phyloP scores from a whole-genome alignment of 768 basidiomycete genomes.

The Lactarius sp. region DNA sequence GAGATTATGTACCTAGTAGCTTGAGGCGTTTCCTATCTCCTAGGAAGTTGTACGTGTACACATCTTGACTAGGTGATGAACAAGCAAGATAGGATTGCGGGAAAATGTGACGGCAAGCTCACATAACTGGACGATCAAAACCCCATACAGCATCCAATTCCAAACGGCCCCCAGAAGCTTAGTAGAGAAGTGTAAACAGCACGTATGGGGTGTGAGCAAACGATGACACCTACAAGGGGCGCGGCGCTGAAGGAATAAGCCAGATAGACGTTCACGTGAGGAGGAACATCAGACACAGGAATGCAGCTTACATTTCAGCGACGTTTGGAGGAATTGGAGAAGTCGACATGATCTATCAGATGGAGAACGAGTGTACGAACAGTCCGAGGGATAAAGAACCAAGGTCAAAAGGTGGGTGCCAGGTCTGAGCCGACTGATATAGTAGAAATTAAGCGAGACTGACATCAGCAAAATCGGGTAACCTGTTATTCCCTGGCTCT shows the following conservation, averaged over 20 bases:
- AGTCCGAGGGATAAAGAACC: too few species aligned
- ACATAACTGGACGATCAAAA: slow-evolving; percentile 12
- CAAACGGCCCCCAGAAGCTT: slow-evolving; percentile 9
- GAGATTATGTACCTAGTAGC: neutral
- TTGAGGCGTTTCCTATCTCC: neutral
- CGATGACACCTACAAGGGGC: neutral
- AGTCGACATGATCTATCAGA: neutral
- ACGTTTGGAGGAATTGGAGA: neutral
- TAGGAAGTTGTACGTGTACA: slow-evolving; percentile 18
- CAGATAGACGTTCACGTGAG: neutral
- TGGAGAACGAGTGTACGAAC: too few species aligned
- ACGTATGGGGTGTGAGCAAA: neutral
- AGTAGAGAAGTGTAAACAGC: neutral
- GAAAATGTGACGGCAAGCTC: neutral
- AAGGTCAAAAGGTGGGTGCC: neutral
- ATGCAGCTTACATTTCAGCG: neutral
- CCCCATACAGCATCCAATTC: slow-evolving; percentile 16
- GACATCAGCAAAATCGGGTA: too few species aligned
- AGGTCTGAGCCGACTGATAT: too few species aligned
- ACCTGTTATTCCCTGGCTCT: too few species aligned
- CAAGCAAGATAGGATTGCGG: too few species aligned
- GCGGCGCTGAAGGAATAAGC: neutral
- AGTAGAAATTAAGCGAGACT: too few species aligned
- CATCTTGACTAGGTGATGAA: neutral
- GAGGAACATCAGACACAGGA: neutral